Base-by-base conservation (phyloP, 495 filamentous ascomycete species). In the Stereocaulon alpinum region DNA sequence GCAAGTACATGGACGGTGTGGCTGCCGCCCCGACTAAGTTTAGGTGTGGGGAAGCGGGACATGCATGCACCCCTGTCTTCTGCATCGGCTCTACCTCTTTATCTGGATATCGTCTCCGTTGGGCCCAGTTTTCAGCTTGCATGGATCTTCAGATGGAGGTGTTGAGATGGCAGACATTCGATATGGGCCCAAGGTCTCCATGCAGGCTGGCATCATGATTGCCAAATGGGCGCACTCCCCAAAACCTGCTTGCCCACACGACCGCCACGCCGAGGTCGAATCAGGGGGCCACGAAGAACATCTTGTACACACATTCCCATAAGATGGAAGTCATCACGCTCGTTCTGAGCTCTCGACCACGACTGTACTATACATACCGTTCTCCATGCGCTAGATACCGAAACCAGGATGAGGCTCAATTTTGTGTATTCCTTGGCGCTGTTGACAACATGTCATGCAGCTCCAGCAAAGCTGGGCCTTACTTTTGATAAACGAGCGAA, bases 401-500 rank as follows among this genome's bases (percentile, higher is more conserved):
- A 1, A 48, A 17, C 10, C 24, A 44, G 3, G 34, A 59, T 59
- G 56, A 43, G 30, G 27, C 47, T 20, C 40, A 22, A 27, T 1
- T 2, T 44, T 3, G 48, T 34, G 14, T 45, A 29, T 7, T 37
- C 6, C n/a, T 56, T 27, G 18, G 27, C 45, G 7, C 30, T 56
- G 17, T 20, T 53, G 15, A 29, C 41, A 17, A 2, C 47, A 24
- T 40, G 15, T 42, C 17, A 40, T 47, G 59, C 62, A 47, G 56
- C 64, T 49, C 44, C 60, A 6, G 20, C 55, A 18, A 49, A 49
- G 0, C 42, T 64, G 9, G 64, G 64, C 20, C 22, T 68, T 15
- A 59, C 49, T 12, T 67, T 68, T 42, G 64, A 67, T 14, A 64
- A 66, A 30, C 61, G 65, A 30, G 62, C 49, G 2, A 48, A 63